These are phyloP conservation scores for Fusarium decemcellulare DNA, from an alignment of 2,329 filamentous ascomycete species.

Conservation along the genomic window DNA sequence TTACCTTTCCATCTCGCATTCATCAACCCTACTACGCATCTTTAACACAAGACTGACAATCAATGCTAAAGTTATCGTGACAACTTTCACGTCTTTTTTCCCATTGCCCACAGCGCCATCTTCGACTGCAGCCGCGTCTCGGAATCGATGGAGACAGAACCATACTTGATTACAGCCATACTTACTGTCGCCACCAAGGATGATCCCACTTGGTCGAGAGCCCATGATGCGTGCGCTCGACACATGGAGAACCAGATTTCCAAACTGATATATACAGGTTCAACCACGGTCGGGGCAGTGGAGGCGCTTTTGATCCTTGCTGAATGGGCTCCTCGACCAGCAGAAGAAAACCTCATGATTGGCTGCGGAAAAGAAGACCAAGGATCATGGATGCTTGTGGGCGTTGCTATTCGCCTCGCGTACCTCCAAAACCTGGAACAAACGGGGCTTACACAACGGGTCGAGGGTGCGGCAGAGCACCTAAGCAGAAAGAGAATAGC, in stretches of 20 bases:
- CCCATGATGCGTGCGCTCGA: slow-evolving; percentile 76
- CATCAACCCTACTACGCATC: too few relatives aligned
- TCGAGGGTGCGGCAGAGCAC: slow-evolving; percentile 69
- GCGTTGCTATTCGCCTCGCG: slow-evolving; percentile 76
- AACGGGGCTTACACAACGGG: slow-evolving; percentile 74
- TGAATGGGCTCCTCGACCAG: slow-evolving; percentile 80
- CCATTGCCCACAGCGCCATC: slow-evolving; percentile 73
- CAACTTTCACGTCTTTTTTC: slow-evolving; percentile 79
- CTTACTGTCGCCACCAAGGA: slow-evolving; percentile 81
- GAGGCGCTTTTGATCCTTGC: slow-evolving; percentile 79
- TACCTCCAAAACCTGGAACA: slow-evolving; percentile 80
- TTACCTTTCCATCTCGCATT: too few relatives aligned
- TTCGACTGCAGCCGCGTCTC: slow-evolving; percentile 67
- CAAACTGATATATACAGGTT: slow-evolving; percentile 74
- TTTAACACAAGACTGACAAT: background rate
- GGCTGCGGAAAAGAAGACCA: slow-evolving; percentile 81
- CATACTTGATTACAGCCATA: slow-evolving; percentile 78
- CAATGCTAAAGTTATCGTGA: slow-evolving; percentile 67
- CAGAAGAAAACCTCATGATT: slow-evolving; percentile 72
- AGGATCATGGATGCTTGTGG: slow-evolving; percentile 84
- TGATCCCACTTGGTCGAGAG: slow-evolving; percentile 72
- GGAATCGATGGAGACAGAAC: slow-evolving; percentile 71
- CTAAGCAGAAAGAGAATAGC: slow-evolving; percentile 76
- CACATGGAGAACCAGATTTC: slow-evolving; percentile 80
- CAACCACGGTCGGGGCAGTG: slow-evolving; percentile 78